These are phyloP conservation scores for Erigeron philadelphicus DNA, from an alignment of 140 eudicot species.

Conservation along the genomic window DNA sequence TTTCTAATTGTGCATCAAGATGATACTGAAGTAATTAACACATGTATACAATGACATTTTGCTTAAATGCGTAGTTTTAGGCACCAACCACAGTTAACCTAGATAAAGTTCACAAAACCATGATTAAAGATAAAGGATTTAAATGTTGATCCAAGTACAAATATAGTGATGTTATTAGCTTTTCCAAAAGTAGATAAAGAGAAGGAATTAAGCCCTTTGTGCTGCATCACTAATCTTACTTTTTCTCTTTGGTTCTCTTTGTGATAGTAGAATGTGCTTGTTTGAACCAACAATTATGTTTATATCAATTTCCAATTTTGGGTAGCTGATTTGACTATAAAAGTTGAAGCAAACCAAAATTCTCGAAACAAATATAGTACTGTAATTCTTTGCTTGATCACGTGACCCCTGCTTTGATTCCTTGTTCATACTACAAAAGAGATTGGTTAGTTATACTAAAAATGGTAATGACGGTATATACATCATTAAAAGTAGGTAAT, in stretches of 20 bases:
- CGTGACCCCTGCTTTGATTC: neutral
- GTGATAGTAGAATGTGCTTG: neutral
- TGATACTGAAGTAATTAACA: neutral
- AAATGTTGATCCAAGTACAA: slow-evolving; percentile 17
- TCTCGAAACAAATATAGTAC: no score
- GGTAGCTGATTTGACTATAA: no score
- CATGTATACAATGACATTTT: neutral
- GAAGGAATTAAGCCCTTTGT: neutral
- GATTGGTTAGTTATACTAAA: neutral
- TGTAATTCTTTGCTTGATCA: neutral
- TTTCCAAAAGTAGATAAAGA: neutral
- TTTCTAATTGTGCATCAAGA: neutral
- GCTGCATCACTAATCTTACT: slow-evolving; percentile 10
- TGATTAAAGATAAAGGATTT: slow-evolving; percentile 10
- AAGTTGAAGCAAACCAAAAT: no score
- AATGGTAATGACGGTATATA: no score
- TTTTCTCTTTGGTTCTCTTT: neutral
- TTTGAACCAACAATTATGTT: neutral
- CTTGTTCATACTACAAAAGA: neutral
- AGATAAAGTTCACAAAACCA: slow-evolving; percentile 14
- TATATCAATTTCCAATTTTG: neutral
- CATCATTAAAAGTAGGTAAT: no score
- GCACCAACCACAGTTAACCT: slow-evolving; percentile 2
- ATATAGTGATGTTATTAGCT: slow-evolving; percentile 10
- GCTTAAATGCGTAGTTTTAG: slow-evolving; percentile 1